phyloP scores from a whole-genome alignment of 306 rosid species.

The Dryas drummondii region DNA sequence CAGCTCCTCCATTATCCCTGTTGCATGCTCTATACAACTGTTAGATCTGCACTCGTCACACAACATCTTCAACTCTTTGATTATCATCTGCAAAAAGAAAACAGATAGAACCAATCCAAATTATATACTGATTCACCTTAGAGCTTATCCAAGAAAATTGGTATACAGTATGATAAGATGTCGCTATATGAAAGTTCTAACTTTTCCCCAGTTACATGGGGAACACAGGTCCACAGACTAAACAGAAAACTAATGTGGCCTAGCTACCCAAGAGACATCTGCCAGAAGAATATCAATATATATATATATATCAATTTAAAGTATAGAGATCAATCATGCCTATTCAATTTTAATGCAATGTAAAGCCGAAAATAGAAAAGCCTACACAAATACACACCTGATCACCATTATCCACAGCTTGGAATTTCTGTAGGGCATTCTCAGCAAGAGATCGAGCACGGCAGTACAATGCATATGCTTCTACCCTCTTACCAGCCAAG shows the following conservation, averaged over 20 bases:
- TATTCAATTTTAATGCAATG: background rate
- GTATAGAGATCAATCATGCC: background rate
- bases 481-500: constrained; percentile 86
- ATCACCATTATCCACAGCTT: constrained; percentile 21
- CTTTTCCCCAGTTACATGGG: background rate
- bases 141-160: background rate
- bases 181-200: background rate
- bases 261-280: background rate
- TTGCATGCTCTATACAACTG: constrained; percentile 59
- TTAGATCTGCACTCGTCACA: constrained; percentile 51
- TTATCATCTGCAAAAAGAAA: constrained; percentile 25
- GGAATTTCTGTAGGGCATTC: constrained; percentile 39
- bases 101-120: background rate
- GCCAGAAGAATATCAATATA: background rate
- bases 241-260: background rate
- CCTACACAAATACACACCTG: constrained; percentile 28
- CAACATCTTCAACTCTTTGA: constrained; percentile 50
- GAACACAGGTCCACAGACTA: background rate
- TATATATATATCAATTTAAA: background rate
- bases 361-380: background rate
- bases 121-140: background rate
- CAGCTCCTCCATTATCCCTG: constrained; percentile 52
- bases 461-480: constrained; percentile 77
- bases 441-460: constrained; percentile 63
- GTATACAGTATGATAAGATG: background rate